Evolutionary conservation across 306 rosid species (phyloP).

Genomic region (Pterocarpus macrocarpus): DNA sequence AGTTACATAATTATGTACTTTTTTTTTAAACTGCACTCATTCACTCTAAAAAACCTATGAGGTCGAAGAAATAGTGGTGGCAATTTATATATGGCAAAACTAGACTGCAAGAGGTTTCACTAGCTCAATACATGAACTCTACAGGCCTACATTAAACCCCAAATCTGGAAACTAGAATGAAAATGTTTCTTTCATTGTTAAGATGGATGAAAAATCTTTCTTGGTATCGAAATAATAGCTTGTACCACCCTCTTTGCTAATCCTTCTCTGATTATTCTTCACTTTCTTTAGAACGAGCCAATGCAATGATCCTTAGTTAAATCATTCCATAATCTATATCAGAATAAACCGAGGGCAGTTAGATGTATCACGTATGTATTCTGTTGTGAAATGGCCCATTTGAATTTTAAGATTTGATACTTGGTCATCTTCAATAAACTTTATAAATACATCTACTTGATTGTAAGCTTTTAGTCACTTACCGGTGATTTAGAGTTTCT

Average conservation of each 20-base stretch:
- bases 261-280: neutral
- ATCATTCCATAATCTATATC: neutral
- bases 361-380: neutral
- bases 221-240: neutral
- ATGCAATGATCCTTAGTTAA: neutral
- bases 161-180: neutral
- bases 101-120: neutral
- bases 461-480: no score
- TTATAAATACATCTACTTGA: no score
- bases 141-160: constrained; percentile 2
- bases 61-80: no score
- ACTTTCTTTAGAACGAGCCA: neutral
- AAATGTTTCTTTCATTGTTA: neutral
- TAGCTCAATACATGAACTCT: neutral
- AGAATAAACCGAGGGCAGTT: neutral
- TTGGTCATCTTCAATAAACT: no score
- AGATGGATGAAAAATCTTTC: constrained; percentile 3
- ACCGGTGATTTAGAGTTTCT: no score
- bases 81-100: no score
- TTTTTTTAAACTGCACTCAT: no score
- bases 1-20: no score
- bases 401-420: neutral
- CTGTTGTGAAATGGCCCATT: neutral
- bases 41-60: no score
- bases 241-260: neutral